Conservation (phyloP, 2,329 filamentous ascomycete genomes). For the Aureobasidium sp. region DNA sequence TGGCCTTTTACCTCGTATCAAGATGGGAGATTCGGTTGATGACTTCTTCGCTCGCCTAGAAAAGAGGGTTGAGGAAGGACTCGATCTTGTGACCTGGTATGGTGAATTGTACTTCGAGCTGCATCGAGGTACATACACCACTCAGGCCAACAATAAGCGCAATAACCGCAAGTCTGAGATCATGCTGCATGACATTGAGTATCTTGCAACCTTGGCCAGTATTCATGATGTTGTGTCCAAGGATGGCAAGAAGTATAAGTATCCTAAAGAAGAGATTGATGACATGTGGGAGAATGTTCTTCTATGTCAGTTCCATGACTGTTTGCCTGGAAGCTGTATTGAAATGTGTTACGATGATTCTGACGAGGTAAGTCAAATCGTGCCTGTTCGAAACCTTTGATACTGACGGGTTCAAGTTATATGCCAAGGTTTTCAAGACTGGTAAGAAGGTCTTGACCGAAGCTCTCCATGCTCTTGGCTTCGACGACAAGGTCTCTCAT, state of each 20-base stretch:
- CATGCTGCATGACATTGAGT: conserved; percentile 79
- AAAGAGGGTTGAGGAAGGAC: conserved; percentile 57
- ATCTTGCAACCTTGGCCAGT: conserved; percentile 77
- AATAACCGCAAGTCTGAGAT: conserved; percentile 86
- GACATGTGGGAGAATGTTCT: conserved; percentile 90
- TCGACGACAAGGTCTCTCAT: conserved; percentile 43
- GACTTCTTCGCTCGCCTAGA: conserved; percentile 87
- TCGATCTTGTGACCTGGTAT: conserved; percentile 88
- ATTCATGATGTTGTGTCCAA: conserved; percentile 52
- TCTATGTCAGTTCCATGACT: conserved; percentile 96
- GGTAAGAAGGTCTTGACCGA: conserved; percentile 66
- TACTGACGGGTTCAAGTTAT: conserved; percentile 46
- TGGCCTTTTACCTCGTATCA: conserved; percentile 75
- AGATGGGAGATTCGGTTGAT: conserved; percentile 84
- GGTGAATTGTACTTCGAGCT: conserved; percentile 97
- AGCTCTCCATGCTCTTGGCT: conserved; percentile 60
- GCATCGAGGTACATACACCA: conserved; percentile 94
- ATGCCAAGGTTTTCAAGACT: conserved; percentile 72
- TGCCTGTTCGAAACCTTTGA: neutral
- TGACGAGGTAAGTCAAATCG: conserved; percentile 50
- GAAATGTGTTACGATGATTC: conserved; percentile 99
- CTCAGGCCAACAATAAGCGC: conserved; percentile 92
- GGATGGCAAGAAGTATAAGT: conserved; percentile 57
- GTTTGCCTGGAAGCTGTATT: conserved; percentile 87
- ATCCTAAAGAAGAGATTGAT: conserved; percentile 90